Evolutionary conservation across 495 filamentous ascomycete species (phyloP), one percentile per base, ranked within the genome.

Genomic region (Coniosporium apollinis): DNA sequence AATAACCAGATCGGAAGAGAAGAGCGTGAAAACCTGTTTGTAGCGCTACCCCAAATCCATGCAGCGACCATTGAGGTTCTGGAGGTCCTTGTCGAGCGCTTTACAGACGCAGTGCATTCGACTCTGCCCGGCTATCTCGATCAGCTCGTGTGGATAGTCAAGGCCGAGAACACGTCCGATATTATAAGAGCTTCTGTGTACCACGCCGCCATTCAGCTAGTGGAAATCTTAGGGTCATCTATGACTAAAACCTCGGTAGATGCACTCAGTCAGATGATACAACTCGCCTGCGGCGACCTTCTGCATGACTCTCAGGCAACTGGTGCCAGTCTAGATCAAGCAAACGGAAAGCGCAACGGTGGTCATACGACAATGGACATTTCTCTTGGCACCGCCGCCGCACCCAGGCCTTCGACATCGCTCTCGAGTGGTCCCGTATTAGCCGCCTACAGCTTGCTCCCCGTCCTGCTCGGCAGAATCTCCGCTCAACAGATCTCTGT

Each of bases 21-120:
- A 30, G 85, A 94, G 53, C 70, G 76, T 40, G 80, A 87, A 42
- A 64, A 66, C 28, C 60, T 94, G 8, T 82, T 73, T 65, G 54
- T 62, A 17, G 65, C 71, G 21, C 57, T 93, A 4, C 82, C 84
- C 19, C 62, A 67, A 16, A 70, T 93, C 42, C 82, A 94, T 43
- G 52, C 69, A 24, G 69, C 77, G 9, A 68, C 70, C 22, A 56
- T 89, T 37, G 58, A 63, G 16, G 44, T 91, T 4, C 58, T 78
- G 34, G 42, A 57, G 6, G 50, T 56, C 19, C 38, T 83, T 30
- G 44, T 71, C 21, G 45, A 59, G 33, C 64, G 74, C 9, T 52
- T 86, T 6, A 62, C 61, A 28, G 54, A 55, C 6, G 64, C 58
- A 33, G 60, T 67, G 18, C 37, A 70, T 18, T 55, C 79, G 0